phyloP scores from a whole-genome alignment of 2,329 filamentous ascomycete species.

The Pezicula carpinea region DNA sequence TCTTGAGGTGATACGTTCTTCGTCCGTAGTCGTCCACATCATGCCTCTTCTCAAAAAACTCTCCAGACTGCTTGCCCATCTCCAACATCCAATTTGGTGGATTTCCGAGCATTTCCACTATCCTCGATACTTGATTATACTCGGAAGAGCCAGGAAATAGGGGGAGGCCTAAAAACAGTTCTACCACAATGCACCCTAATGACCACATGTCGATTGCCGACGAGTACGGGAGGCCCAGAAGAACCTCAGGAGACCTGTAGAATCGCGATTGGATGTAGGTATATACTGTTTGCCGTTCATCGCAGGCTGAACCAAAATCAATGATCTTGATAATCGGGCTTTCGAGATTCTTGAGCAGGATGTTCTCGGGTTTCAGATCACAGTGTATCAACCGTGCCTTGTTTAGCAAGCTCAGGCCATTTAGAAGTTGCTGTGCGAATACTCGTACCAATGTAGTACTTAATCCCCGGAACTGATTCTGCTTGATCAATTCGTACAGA shows the following conservation, averaged over 20 bases:
- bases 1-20: constrained; percentile 86
- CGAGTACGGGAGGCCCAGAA: constrained; percentile 93
- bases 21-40: constrained; percentile 85
- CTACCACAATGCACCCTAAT: constrained; percentile 94
- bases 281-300: constrained; percentile 97
- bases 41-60: constrained; percentile 89
- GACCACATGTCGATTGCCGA: constrained; percentile 99
- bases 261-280: constrained; percentile 99
- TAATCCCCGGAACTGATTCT: constrained; percentile 96
- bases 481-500: constrained; percentile 97
- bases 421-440: constrained; percentile 94
- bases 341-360: constrained; percentile 93
- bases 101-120: constrained; percentile 96
- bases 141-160: constrained; percentile 96
- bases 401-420: constrained; percentile 85
- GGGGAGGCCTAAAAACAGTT: constrained; percentile 90
- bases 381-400: constrained; percentile 97
- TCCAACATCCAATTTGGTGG: constrained; percentile 99
- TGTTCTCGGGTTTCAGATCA: constrained; percentile 97
- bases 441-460: constrained; percentile 96
- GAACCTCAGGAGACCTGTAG: constrained; percentile 92
- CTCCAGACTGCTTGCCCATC: constrained; percentile 94
- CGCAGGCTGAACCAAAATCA: constrained; percentile 97
- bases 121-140: constrained; percentile 96
- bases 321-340: constrained; percentile 99